Evolutionary conservation across 2,329 filamentous ascomycete genomes (phyloP).

Genomic region (Penicillium freii): DNA sequence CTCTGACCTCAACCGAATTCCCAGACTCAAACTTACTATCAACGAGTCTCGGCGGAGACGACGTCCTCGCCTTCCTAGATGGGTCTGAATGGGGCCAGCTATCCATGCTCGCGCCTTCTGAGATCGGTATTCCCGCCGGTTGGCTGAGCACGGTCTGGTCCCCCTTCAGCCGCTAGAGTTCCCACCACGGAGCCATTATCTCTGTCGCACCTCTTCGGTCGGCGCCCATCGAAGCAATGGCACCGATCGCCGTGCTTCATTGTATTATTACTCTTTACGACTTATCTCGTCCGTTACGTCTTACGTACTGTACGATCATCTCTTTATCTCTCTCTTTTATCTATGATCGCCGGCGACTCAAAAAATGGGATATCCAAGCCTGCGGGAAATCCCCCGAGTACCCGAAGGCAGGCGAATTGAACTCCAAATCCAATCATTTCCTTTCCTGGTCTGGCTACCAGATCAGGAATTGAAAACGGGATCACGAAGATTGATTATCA

Average conservation of each 20-base stretch:
- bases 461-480: conserved; percentile 1
- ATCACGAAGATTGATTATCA: conserved; percentile 14
- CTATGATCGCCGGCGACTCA: conserved; percentile 12
- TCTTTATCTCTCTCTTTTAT: conserved; percentile 1
- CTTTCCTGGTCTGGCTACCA: not conserved
- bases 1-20: conserved; percentile 30
- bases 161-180: conserved; percentile 29
- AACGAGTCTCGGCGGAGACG: conserved; percentile 39
- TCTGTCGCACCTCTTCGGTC: not conserved
- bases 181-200: not conserved
- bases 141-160: conserved; percentile 40
- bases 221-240: not conserved
- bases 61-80: conserved; percentile 39
- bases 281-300: conserved; percentile 18
- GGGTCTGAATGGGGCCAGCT: conserved; percentile 35
- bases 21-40: conserved; percentile 29
- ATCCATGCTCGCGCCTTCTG: conserved; percentile 28
- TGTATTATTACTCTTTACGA: conserved; percentile 32
- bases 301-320: conserved; percentile 30
- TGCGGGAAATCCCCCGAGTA: not conserved
- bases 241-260: conserved; percentile 7
- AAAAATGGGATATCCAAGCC: conserved; percentile 2
- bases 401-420: conserved; percentile 1
- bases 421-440: conserved; percentile 7
- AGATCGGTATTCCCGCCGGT: conserved; percentile 33